Conservation (phyloP, 306 rosid species). For the Arachis stenosperma region DNA sequence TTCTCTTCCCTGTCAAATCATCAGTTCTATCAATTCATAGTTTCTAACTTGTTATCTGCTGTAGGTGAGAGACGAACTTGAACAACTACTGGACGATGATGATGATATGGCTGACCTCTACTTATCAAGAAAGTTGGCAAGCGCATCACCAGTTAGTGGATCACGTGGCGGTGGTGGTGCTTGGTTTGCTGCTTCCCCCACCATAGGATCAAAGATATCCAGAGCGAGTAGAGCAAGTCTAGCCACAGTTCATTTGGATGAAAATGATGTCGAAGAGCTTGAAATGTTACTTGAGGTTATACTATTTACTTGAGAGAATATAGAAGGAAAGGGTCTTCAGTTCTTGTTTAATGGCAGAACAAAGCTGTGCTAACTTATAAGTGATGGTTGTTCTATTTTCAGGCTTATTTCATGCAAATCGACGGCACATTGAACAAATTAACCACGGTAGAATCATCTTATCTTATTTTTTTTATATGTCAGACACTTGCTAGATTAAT, state of each 20-base stretch:
- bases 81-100: slow-evolving; percentile 90
- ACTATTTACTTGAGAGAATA: slow-evolving; percentile 20
- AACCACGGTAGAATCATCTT: slow-evolving; percentile 61
- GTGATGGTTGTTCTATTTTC: slow-evolving; percentile 41
- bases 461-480: neutral
- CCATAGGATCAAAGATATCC: slow-evolving; percentile 76
- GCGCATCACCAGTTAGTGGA: slow-evolving; percentile 71
- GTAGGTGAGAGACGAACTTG: slow-evolving; percentile 88
- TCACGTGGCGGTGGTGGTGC: slow-evolving; percentile 51
- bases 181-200: slow-evolving; percentile 80
- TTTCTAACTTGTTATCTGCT: slow-evolving; percentile 18
- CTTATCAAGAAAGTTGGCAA: slow-evolving; percentile 80
- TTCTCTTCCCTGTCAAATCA: slow-evolving; percentile 40
- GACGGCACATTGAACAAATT: slow-evolving; percentile 86
- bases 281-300: slow-evolving; percentile 94
- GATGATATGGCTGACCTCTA: slow-evolving; percentile 98
- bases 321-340: slow-evolving; percentile 3
- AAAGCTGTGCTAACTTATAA: slow-evolving; percentile 15
- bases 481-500: neutral
- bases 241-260: slow-evolving; percentile 74
- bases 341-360: slow-evolving; percentile 2
- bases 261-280: slow-evolving; percentile 89
- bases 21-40: slow-evolving; percentile 28
- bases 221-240: slow-evolving; percentile 83
- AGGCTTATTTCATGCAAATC: slow-evolving; percentile 96